Base-by-base conservation (phyloP, 805 yeast species). In the Starmerella riodocensis region DNA sequence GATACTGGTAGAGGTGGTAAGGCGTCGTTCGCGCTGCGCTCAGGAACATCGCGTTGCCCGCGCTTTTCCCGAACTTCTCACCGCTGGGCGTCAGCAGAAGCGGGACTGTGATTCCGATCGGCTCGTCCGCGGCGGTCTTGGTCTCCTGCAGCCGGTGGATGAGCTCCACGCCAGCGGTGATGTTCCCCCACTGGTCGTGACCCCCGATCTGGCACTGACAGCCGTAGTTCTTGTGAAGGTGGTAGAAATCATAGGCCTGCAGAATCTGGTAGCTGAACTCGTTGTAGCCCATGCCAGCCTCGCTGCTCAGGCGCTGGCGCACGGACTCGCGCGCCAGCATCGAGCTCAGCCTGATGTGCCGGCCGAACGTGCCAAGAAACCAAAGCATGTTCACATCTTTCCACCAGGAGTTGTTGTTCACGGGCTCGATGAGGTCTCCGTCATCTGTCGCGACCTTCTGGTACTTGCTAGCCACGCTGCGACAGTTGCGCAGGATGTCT, bases 131-230 rank as follows among this genome's bases (percentile, higher is more conserved):
- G 6, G 33, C 14, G 11, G 25, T 33, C 12, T 29, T 26, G 18
- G 53, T 41, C 12, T 55, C 52, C 7, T 53, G 58, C 21, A 81
- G 56, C 46, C 94, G 64, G 1, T 78, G 66, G 29, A 86, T 84
- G 42, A 91, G 66, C 53, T 91, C 98, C 29, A 82, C 71, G 0
- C 98, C 98, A 0, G 97, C 96, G 2, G 93, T 83, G 43, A 91
- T 91, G 53, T 91, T 91, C 1, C 98, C 98, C 85, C 95, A 91
- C 60, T 91, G 98, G 57, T 91, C 98, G 55, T 81, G 85, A 5
- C 98, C 98, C 19, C 98, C 98, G 7, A 65, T 76, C 62, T 91
- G 97, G 12, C 85, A 60, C 31, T 67, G 65, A 31, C 86, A 86
- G 3, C 64, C 59, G 27, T 71, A 60, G 13, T 70, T 56, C 28